These are phyloP conservation scores for Bondarzewia mesenterica DNA, from an alignment of 1,284 basidiomycete genomes.

Conservation along the genomic window DNA sequence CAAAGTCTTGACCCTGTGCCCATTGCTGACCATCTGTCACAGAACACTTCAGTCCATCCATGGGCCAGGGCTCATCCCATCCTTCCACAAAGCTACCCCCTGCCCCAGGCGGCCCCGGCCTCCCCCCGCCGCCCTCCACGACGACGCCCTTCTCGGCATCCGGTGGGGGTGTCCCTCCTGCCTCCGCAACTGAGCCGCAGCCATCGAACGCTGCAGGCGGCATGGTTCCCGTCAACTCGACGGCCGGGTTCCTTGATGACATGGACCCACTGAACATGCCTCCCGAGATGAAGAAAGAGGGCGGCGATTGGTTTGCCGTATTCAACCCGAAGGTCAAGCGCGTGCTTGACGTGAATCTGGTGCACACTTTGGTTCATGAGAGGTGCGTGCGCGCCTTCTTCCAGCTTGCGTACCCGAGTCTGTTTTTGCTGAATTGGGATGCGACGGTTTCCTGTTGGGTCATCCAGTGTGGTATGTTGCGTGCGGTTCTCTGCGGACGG, in stretches of 20 bases:
- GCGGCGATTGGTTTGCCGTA: slow-evolving; percentile 90
- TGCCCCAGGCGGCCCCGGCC: slow-evolving; percentile 11
- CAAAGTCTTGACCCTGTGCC: slow-evolving; percentile 5
- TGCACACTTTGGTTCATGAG: slow-evolving; percentile 90
- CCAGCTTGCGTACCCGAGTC: background rate
- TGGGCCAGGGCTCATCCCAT: slow-evolving; percentile 6
- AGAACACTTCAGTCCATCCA: slow-evolving; percentile 13
- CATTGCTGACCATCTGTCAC: slow-evolving; percentile 6
- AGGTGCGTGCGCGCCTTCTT: slow-evolving; percentile 47
- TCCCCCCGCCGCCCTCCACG: slow-evolving; percentile 12
- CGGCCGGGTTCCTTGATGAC: slow-evolving; percentile 32
- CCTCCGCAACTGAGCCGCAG: slow-evolving; percentile 2
- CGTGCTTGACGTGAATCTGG: slow-evolving; percentile 79
- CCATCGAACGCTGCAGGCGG: slow-evolving; percentile 5
- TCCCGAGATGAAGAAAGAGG: slow-evolving; percentile 67
- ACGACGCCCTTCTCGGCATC: slow-evolving; percentile 14
- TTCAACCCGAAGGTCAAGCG: slow-evolving; percentile 86
- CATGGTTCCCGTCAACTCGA: slow-evolving; percentile 17
- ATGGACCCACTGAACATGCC: slow-evolving; percentile 40
- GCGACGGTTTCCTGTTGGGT: background rate
- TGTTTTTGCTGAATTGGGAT: background rate
- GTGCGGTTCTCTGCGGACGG: slow-evolving; percentile 88
- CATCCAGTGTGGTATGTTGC: slow-evolving; percentile 80
- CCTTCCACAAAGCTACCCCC: slow-evolving; percentile 2
- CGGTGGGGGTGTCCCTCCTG: slow-evolving; percentile 1